Evolutionary conservation across 768 basidiomycete genomes (phyloP).

Genomic region (Floccularia luteovirens): DNA sequence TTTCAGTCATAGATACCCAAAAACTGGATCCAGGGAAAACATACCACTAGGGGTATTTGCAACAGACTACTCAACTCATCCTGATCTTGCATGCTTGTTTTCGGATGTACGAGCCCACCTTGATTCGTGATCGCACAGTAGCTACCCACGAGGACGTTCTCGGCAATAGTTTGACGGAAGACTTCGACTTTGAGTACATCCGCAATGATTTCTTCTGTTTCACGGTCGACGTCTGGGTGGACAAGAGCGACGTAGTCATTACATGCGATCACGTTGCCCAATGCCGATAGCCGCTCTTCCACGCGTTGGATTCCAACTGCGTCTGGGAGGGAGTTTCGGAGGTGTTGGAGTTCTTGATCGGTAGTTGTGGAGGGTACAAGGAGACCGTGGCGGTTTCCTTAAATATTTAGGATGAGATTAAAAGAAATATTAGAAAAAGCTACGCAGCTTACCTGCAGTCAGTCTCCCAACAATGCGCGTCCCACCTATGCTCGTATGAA

Average conservation of each 20-base stretch:
- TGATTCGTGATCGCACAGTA: slow-evolving; percentile 96
- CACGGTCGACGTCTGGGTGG: slow-evolving; percentile 95
- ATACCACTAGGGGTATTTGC: slow-evolving; percentile 90
- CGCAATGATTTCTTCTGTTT: slow-evolving; percentile 99
- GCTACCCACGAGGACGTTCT: slow-evolving; percentile 93
- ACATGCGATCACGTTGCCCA: slow-evolving; percentile 97
- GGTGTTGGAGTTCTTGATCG: slow-evolving; percentile 96
- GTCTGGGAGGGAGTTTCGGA: slow-evolving; percentile 92
- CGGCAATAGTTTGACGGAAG: slow-evolving; percentile 94
- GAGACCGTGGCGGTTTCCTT: slow-evolving; percentile 94
- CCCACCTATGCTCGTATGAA: slow-evolving; percentile 85
- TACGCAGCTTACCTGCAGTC: slow-evolving; percentile 62
- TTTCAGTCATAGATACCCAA: slow-evolving; percentile 3
- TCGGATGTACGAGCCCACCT: slow-evolving; percentile 96
- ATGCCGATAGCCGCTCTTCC: slow-evolving; percentile 93
- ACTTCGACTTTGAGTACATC: slow-evolving; percentile 99
- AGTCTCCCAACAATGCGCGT: slow-evolving; percentile 88
- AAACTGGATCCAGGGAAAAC: slow-evolving; percentile 13
- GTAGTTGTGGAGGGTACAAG: slow-evolving; percentile 94
- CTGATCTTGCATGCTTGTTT: slow-evolving; percentile 95
- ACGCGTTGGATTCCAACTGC: slow-evolving; percentile 91
- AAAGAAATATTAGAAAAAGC: slow-evolving; percentile 1
- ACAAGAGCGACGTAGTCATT: slow-evolving; percentile 99
- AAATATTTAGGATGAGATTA: neutral
- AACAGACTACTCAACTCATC: slow-evolving; percentile 92